Base-by-base conservation (phyloP, 371 early-diverging fungal species). In the Mucor mucedo region DNA sequence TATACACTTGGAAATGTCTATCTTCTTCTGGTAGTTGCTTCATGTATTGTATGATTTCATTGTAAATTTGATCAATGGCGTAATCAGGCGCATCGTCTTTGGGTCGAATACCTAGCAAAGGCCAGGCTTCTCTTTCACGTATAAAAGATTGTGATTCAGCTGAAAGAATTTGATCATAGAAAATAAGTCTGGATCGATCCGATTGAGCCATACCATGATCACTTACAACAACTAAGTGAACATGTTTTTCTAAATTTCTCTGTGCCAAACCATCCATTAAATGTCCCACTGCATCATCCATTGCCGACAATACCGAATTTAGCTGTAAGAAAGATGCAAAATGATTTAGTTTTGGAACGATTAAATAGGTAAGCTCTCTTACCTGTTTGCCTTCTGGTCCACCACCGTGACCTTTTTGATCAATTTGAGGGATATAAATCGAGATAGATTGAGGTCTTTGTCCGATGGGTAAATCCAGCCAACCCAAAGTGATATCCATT, bases 161-260 rank as follows among this genome's bases (percentile, higher is more conserved):
- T 2, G 80, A 73, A 9, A 80, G 7, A 11, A 80, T 74, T 52
- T 93, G 88, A 58, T 94, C 95, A 61, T 95, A 78, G 71, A 84
- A 92, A 30, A 95, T 84, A 8, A 68, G 42, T 30, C 61, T 63
- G n/a, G 86, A 73, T 42, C 78, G 66, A 16, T 84, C 72, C 7
- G 72, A 62, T 28, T 72, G 64, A 2, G 93, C 81, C 97, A 98
- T 97, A 5, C 98, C 97, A 61, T 97, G 98, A 75, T 97, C 97
- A 63, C 94, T 86, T 16, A 83, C 93, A 32, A 96, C 69, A 30
- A 97, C 79, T 3, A 96, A 47, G 64, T 96, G 90, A 35, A 93
- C 89, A 38, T 84, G 75, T 10, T 84, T 65, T 16, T 80, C 79
- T 52, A 94, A 58, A 44, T 87, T 82, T 38, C 92, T 76, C 14